Conservation (phyloP, 2,329 filamentous ascomycete genomes). For the Xylaria polymorpha region DNA sequence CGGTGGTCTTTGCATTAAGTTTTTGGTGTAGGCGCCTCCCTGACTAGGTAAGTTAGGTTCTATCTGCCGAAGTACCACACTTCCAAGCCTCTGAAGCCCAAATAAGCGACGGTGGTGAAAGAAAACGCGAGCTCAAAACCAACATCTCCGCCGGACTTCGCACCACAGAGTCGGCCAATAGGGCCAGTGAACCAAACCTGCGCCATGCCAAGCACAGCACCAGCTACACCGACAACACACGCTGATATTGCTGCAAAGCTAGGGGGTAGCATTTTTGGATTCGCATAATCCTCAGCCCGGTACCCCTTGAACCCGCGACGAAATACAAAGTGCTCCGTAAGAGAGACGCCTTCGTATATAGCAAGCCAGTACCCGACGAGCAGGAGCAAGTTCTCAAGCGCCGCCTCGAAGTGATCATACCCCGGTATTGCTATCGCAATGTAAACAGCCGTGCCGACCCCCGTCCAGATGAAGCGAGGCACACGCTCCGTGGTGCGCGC, state of each 20-base stretch:
- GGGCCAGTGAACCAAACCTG: conserved; percentile 77
- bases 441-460: conserved; percentile 70
- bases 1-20: too few species aligned
- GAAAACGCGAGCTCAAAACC: conserved; percentile 47
- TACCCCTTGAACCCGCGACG: conserved; percentile 71
- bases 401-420: conserved; percentile 71
- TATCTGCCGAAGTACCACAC: conserved; percentile 38
- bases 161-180: conserved; percentile 69
- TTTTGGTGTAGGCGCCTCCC: too few species aligned
- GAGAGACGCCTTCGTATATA: conserved; percentile 75
- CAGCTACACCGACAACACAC: conserved; percentile 72
- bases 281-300: conserved; percentile 67
- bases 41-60: too few species aligned
- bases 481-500: conserved; percentile 56
- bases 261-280: conserved; percentile 67
- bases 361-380: conserved; percentile 79
- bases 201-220: conserved; percentile 76
- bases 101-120: conserved; percentile 42
- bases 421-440: conserved; percentile 77
- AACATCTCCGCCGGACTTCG: conserved; percentile 49
- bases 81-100: conserved; percentile 41
- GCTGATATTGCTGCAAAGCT: conserved; percentile 72
- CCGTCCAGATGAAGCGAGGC: conserved; percentile 75
- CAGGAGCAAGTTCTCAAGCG: conserved; percentile 78
- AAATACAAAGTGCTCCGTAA: conserved; percentile 77